Evolutionary conservation across 2,329 filamentous ascomycete genomes (phyloP).

Genomic region (Cytospora leucostoma): DNA sequence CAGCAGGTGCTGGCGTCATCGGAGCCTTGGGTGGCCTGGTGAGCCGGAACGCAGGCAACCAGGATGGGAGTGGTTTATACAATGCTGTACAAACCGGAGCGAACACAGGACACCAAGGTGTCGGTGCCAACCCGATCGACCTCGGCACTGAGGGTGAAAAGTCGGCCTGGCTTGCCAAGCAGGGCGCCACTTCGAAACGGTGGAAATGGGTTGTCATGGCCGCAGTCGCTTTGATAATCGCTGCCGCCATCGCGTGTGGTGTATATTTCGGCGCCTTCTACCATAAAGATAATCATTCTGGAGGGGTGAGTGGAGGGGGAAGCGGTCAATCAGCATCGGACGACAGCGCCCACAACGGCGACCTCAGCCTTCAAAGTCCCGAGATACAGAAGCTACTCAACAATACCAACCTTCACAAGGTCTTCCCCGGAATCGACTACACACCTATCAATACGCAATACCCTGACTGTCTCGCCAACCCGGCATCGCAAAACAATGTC

Average conservation of each 20-base stretch:
- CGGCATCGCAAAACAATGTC: conserved; percentile 90
- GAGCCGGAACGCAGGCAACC: conserved; percentile 35
- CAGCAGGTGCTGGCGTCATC: conserved; percentile 45
- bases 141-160: conserved; percentile 55
- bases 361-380: conserved; percentile 70
- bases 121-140: conserved; percentile 38
- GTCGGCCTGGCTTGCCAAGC: conserved; percentile 61
- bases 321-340: conserved; percentile 52
- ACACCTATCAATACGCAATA: conserved; percentile 91
- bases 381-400: conserved; percentile 82
- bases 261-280: conserved; percentile 71
- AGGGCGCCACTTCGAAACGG: conserved; percentile 63
- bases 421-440: conserved; percentile 95
- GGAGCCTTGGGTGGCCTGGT: conserved; percentile 44
- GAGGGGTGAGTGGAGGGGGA: conserved; percentile 27
- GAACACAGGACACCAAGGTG: conserved; percentile 35
- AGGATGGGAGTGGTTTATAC: conserved; percentile 53
- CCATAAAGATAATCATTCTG: conserved; percentile 41
- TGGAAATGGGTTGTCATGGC: conserved; percentile 70
- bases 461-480: conserved; percentile 74
- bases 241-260: conserved; percentile 72
- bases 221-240: conserved; percentile 63
- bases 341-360: conserved; percentile 66
- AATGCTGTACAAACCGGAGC: conserved; percentile 49
- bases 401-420: conserved; percentile 81